These are phyloP conservation scores for Sclerotinia sclerotiorum DNA, from an alignment of 2,329 filamentous ascomycete genomes.

Conservation along the genomic window DNA sequence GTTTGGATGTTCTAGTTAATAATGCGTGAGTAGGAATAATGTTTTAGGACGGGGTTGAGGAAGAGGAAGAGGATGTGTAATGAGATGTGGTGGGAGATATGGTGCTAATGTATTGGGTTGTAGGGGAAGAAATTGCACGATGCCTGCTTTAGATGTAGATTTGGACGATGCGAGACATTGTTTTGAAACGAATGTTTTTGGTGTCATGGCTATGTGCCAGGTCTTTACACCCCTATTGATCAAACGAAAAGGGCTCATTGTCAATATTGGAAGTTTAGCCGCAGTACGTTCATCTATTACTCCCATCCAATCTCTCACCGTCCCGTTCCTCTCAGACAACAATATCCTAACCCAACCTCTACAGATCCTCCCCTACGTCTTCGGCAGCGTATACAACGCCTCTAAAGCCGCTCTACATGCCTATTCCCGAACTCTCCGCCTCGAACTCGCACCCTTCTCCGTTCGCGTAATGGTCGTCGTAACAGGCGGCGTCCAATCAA, in stretches of 20 bases:
- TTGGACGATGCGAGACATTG: conserved; percentile 38
- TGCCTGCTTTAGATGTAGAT: conserved; percentile 40
- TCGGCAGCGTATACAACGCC: conserved; percentile 87
- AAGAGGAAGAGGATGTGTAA: neutral
- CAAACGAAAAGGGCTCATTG: conserved; percentile 31
- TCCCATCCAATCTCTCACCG: no score
- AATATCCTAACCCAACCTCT: neutral
- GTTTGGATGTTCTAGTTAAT: conserved; percentile 87
- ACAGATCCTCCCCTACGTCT: conserved; percentile 74
- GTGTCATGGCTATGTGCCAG: conserved; percentile 49
- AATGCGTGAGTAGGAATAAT: conserved; percentile 58
- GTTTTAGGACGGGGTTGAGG: neutral
- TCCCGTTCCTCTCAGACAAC: neutral
- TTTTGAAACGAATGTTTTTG: conserved; percentile 45
- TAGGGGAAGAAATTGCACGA: conserved; percentile 33
- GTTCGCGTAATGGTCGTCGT: conserved; percentile 36
- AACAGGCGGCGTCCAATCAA: conserved; percentile 33
- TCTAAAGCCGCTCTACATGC: conserved; percentile 70
- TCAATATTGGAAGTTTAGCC: conserved; percentile 37
- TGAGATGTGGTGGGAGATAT: neutral
- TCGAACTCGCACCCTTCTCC: conserved; percentile 37
- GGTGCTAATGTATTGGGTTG: neutral
- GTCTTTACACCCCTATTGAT: conserved; percentile 41
- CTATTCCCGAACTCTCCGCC: conserved; percentile 32
- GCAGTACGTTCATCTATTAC: conserved; percentile 40